These are phyloP conservation scores for Neurospora cerealis DNA, from an alignment of 495 filamentous ascomycete species.

Conservation along the genomic window DNA sequence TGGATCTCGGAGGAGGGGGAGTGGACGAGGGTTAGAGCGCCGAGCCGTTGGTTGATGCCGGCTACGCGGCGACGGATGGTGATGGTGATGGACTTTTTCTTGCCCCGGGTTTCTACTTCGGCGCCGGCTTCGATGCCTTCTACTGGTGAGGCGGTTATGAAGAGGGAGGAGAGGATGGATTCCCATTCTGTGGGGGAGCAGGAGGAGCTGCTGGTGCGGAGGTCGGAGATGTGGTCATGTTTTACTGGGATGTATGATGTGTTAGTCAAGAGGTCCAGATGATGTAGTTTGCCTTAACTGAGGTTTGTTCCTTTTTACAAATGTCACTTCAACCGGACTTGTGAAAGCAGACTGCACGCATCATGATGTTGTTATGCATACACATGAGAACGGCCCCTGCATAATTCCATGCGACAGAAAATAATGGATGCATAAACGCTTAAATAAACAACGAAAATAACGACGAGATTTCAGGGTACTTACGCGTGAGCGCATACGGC, in stretches of 20 bases:
- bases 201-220: slow-evolving; percentile 18
- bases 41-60: slow-evolving; percentile 57
- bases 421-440: neutral
- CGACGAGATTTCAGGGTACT: slow-evolving; percentile 7
- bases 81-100: slow-evolving; percentile 23
- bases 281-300: neutral
- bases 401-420: neutral
- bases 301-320: neutral
- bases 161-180: slow-evolving; percentile 26
- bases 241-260: slow-evolving; percentile 13
- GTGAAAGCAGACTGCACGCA: neutral
- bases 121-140: slow-evolving; percentile 34
- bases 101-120: slow-evolving; percentile 12
- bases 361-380: neutral
- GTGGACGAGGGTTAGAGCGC: slow-evolving; percentile 50
- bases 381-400: neutral
- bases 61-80: slow-evolving; percentile 35
- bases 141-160: slow-evolving; percentile 24
- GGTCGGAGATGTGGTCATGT: slow-evolving; percentile 21
- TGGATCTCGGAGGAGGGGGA: slow-evolving; percentile 56
- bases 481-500: slow-evolving; percentile 50
- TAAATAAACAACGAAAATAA: neutral
- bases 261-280: neutral
- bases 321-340: neutral
- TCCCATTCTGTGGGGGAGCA: slow-evolving; percentile 37